These are phyloP conservation scores for Sphaerobolus stellatus DNA, from an alignment of 1,284 basidiomycete species.

Conservation along the genomic window DNA sequence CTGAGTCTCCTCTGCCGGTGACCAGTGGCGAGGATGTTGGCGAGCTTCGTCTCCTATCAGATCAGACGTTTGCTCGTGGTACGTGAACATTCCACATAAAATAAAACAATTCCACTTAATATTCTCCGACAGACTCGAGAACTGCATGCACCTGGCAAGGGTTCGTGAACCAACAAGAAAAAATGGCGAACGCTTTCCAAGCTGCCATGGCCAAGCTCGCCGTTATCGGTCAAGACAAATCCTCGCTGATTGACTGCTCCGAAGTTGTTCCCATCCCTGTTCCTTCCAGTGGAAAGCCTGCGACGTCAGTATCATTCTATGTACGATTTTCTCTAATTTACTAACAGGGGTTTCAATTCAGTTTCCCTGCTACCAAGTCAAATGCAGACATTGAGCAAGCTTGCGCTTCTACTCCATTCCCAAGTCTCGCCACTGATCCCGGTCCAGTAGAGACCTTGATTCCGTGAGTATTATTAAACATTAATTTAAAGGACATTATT, in stretches of 20 bases:
- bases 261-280: constrained; percentile 24
- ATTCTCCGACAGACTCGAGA: constrained; percentile 19
- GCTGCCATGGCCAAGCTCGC: constrained; percentile 29
- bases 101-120: not conserved
- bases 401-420: not conserved
- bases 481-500: not conserved
- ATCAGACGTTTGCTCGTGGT: constrained; percentile 24
- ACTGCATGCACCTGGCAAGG: constrained; percentile 30
- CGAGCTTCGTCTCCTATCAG: constrained; percentile 43
- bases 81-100: constrained; percentile 7
- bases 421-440: not conserved
- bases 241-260: constrained; percentile 26
- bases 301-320: not conserved
- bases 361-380: constrained; percentile 5
- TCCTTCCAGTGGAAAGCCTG: not conserved
- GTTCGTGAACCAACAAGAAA: constrained; percentile 22
- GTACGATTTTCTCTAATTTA: not conserved
- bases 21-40: constrained; percentile 18
- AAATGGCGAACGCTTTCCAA: constrained; percentile 28
- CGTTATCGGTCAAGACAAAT: constrained; percentile 24
- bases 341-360: not conserved
- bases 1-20: constrained; percentile 16
- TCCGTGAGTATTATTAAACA: not conserved
- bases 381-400: constrained; percentile 3
- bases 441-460: not conserved